Evolutionary conservation across 176 grass and related monocot species (phyloP), one percentile per base, ranked within the genome.

Genomic region (Otatea glauca): DNA sequence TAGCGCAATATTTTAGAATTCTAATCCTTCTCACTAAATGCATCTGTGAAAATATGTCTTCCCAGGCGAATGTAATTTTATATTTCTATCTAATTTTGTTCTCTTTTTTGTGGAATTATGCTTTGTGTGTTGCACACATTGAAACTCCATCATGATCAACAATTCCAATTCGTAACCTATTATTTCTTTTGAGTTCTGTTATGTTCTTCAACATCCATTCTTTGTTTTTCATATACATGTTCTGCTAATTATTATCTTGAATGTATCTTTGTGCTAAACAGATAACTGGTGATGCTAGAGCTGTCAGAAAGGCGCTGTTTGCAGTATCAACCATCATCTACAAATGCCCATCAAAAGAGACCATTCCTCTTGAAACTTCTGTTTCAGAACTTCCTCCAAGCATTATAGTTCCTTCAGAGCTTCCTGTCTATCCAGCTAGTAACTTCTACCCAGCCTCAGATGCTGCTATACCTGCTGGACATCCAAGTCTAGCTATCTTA

Each of bases 331-430:
- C 93, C 67, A 92, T 99, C 58, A 91, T 99, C 75, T 99, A 90
- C 86, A 99, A 96, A 42, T 89, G 87, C 59, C 78, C 86, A 81
- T 86, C 97, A 35, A 99, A 92, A 78, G 97, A 99, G 88, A 89
- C 71, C 17, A 96, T 99, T 72, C 75, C 91, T 78, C 89, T 99
- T 47, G 92, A 99, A 79, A 88, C 90, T 89, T 89, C 93, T 74
- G 73, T 94, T 85, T 54, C 86, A 74, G 93, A 96, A 51, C 77
- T 78, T 81, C 72, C 81, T 81, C 81, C 93, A 72, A 90, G 75
- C 75, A 96, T 96, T 83, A 86, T 99, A 86, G 83, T 96, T 83
- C 93, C 93, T 65, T 94, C 97, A 61, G 93, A 96, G 72, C 70
- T 99, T 74, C 93, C 97, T 27, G 63, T 96, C 56, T 96, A 96